Conservation (phyloP, 2,329 filamentous ascomycete genomes). For the Aspergillus novoparasiticus region DNA sequence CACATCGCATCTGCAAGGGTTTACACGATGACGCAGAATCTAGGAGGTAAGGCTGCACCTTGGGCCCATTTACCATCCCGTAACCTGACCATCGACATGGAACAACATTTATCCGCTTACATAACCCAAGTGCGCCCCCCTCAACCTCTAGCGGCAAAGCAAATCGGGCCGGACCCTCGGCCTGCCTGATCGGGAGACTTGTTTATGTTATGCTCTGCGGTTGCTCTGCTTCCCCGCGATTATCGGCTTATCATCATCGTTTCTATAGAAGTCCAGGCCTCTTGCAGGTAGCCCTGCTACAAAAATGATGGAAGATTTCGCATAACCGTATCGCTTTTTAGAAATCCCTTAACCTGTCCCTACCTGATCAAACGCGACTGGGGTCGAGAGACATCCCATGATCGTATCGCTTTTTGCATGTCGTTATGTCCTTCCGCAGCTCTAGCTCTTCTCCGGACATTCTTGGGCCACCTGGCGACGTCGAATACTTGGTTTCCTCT, state of each 20-base stretch:
- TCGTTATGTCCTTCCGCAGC: constrained; percentile 39
- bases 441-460: constrained; percentile 47
- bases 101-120: constrained; percentile 17
- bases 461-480: constrained; percentile 45
- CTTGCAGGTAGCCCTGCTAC: background rate
- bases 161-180: constrained; percentile 11
- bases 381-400: constrained; percentile 8
- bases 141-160: constrained; percentile 7
- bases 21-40: background rate
- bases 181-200: constrained; percentile 40
- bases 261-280: background rate
- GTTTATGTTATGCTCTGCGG: constrained; percentile 31
- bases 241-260: background rate
- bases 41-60: constrained; percentile 6
- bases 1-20: background rate
- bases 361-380: constrained; percentile 14
- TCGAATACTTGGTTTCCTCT: constrained; percentile 46
- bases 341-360: background rate
- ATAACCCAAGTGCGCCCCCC: constrained; percentile 12
- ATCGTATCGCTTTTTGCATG: constrained; percentile 21
- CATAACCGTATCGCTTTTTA: background rate
- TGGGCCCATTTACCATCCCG: background rate
- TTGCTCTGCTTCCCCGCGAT: constrained; percentile 11
- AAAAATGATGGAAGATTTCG: background rate
- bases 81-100: constrained; percentile 3